These are phyloP conservation scores for Amaranthus palmeri DNA, from an alignment of 148 eudicot species.

Conservation along the genomic window DNA sequence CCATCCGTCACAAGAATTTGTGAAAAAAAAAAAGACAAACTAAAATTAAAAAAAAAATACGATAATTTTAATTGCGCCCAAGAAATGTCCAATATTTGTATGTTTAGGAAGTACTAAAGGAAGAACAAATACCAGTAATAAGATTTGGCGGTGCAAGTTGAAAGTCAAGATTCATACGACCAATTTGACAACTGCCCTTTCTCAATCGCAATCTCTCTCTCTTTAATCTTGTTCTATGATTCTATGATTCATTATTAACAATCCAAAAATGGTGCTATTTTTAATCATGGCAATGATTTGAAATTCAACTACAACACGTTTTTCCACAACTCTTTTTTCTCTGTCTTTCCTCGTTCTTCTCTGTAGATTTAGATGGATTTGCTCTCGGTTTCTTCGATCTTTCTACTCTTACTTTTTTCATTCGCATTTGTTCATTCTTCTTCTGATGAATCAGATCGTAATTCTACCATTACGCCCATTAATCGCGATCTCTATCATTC, in stretches of 20 bases:
- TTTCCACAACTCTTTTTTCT: background rate
- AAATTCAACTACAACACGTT: background rate
- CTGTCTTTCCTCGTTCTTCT: background rate
- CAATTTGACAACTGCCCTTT: slow-evolving; percentile 12
- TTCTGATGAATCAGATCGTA: slow-evolving; percentile 33
- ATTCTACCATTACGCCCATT: slow-evolving; percentile 58
- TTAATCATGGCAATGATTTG: slow-evolving; percentile 10
- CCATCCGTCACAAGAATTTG: no score
- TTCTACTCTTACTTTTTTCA: slow-evolving; percentile 23
- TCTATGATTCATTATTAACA: slow-evolving; percentile 7
- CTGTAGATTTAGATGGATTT: slow-evolving; percentile 25
- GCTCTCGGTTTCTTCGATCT: slow-evolving; percentile 25
- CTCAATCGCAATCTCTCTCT: background rate
- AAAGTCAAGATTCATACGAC: slow-evolving; percentile 14
- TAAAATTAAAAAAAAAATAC: no score
- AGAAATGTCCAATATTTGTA: no score
- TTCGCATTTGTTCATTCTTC: slow-evolving; percentile 17
- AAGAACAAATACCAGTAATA: background rate
- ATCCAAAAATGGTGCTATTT: background rate
- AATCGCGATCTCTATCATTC: slow-evolving; percentile 88
- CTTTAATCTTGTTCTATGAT: background rate
- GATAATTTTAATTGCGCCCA: no score
- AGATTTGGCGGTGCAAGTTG: slow-evolving; percentile 5
- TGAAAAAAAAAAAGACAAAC: no score
- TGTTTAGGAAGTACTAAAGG: background rate